Base-by-base conservation (phyloP, 768 basidiomycete species). In the Erythrobasidium yunnanense region DNA sequence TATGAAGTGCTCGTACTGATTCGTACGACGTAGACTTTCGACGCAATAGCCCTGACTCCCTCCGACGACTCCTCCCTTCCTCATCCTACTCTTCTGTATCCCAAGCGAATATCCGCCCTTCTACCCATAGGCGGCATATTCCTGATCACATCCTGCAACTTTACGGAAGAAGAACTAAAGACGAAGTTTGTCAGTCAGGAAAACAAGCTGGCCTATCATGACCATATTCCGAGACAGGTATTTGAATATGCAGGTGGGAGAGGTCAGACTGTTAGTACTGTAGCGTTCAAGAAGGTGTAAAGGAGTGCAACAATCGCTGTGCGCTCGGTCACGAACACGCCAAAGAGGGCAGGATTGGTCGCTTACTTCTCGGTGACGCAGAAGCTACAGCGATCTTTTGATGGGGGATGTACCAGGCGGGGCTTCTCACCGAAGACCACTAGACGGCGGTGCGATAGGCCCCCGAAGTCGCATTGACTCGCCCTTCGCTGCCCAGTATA, bases 21-120 rank as follows among this genome's bases (percentile, higher is more conserved):
- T n/a, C 13, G 25, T 23, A 52, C 25, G 17, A 33, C 30, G 13
- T n/a, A 67, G 3, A 79, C 79, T 1, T 79, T 74, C 68, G 79
- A 79, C 68, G 79, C 78, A 4, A 69, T 79, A 13, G 74, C 76
- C 54, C 68, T 79, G 11, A 60, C 58, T 23, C 45, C 67, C 23
- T 7, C 46, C 4, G 17, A 25, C 18, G 46, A 33, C 47, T 27
- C 25, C 25, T 49, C 23, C 29, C 8, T 27, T 2, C 65, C 42
- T 4, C 51, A 54, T 42, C 67, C 63, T 2, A 22, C 33, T 8
- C 18, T n/a, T 4, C 58, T 51, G 13, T 68, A 68, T 54, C 56
- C 52, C 13, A 13, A 47, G 13, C 34, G 45, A 2, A 45, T 68
- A 4, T 29, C 50, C 8, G 33, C 32, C 23, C 50, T 68, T 2